Evolutionary conservation across 192 early-diverging fungal genomes (phyloP).

Genomic region (Paraglomus brasilianum): DNA sequence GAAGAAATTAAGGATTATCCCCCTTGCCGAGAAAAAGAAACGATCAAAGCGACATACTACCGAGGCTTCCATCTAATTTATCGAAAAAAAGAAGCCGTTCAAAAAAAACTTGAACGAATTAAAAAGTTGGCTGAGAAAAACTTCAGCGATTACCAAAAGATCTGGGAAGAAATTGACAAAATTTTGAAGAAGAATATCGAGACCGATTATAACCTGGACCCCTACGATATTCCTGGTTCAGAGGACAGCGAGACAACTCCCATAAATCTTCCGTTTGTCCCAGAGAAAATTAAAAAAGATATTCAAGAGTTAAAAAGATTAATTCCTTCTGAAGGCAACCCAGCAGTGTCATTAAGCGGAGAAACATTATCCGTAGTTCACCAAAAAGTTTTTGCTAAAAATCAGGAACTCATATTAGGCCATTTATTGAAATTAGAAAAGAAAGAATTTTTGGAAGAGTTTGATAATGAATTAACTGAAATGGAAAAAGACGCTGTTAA

Average conservation of each 20-base stretch:
- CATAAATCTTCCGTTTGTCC: no score
- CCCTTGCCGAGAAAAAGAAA: not conserved
- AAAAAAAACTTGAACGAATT: not conserved
- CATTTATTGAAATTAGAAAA: no score
- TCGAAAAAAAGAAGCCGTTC: not conserved
- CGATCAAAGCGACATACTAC: not conserved
- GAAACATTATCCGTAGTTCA: no score
- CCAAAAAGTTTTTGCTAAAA: no score
- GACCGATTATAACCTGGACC: constrained; percentile 1
- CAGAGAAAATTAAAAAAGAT: constrained; percentile 12
- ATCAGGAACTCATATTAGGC: no score
- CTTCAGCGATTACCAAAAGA: not conserved
- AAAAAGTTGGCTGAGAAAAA: not conserved
- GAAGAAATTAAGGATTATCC: not conserved
- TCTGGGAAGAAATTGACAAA: not conserved
- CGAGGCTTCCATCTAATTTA: not conserved
- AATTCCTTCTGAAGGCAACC: not conserved
- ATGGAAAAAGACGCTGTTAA: no score
- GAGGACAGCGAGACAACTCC: no score
- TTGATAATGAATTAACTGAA: no score
- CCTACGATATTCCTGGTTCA: no score
- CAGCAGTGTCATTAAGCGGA: no score
- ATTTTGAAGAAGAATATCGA: not conserved
- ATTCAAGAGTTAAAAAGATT: not conserved
- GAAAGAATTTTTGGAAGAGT: no score